Conservation (phyloP, 495 filamentous ascomycete species). For the Astrocystis sublimbata region DNA sequence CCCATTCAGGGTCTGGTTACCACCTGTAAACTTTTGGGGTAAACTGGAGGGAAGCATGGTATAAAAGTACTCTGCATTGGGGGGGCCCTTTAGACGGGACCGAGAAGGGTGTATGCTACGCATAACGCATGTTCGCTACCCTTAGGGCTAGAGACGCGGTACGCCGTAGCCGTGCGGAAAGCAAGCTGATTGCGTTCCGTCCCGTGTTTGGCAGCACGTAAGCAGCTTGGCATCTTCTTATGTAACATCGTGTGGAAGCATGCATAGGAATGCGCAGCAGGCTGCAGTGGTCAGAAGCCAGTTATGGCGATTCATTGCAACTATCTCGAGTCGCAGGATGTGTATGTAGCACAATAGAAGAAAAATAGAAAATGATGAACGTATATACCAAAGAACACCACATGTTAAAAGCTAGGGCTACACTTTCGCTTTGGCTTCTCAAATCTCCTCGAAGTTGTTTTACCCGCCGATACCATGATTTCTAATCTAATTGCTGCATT, state of each 20-base stretch:
- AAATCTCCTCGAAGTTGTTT: neutral
- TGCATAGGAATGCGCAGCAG: neutral
- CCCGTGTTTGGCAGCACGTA: neutral
- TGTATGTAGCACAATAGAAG: neutral
- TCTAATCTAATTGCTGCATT: neutral
- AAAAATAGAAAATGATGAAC: neutral
- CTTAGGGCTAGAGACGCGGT: neutral
- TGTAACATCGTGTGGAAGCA: neutral
- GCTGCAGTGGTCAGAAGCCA: neutral
- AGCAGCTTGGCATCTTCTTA: neutral
- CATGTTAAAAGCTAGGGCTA: neutral
- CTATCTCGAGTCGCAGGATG: neutral
- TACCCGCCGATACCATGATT: neutral
- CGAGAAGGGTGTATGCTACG: neutral
- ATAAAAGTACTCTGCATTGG: neutral
- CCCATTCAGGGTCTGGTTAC: neutral
- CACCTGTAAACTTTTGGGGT: neutral
- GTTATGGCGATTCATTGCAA: neutral
- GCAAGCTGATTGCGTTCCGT: neutral
- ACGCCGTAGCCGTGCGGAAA: neutral
- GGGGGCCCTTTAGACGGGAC: conserved; percentile 1
- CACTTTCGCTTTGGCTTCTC: neutral
- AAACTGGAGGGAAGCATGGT: neutral
- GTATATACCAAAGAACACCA: neutral
- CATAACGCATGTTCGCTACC: neutral